A percentile compares a stretch with the other conserved stretches of the same genome.
These are phyloP conservation scores for Globisporangium mamillatum DNA, from an alignment of 352 stramenopile genomes.

Conservation along the genomic window DNA sequence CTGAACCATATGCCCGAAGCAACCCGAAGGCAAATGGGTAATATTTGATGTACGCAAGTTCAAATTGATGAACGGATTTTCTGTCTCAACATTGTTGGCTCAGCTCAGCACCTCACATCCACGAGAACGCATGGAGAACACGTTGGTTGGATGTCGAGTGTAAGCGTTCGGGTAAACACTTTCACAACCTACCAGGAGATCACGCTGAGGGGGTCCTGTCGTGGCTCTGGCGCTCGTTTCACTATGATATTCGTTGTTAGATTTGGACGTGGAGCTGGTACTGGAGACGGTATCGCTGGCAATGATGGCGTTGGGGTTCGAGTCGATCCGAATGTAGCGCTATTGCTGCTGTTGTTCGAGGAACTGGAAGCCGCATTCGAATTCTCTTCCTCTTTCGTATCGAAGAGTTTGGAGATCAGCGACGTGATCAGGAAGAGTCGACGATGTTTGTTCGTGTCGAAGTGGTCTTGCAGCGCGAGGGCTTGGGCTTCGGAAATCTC, in stretches of 20 bases:
- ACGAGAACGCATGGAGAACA: neutral
- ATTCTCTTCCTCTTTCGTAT: neutral
- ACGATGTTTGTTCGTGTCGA: neutral
- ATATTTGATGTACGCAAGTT: too few species aligned
- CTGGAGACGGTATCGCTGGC: neutral
- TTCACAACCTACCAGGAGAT: neutral
- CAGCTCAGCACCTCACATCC: neutral
- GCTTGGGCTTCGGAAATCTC: neutral
- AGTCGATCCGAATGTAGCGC: neutral
- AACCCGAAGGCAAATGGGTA: too few species aligned
- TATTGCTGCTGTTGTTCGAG: neutral
- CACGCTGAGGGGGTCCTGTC: neutral
- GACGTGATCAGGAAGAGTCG: constrained; percentile 5
- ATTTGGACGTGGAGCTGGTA: neutral
- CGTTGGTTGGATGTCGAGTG: neutral
- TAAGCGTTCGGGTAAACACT: too few species aligned
- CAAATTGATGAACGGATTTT: too few species aligned
- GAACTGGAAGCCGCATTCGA: neutral
- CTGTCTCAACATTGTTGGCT: too few species aligned
- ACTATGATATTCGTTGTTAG: neutral
- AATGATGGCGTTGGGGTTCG: neutral
- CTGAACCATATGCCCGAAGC: too few species aligned
- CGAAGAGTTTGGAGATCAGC: constrained; percentile 1
- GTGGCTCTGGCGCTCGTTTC: neutral
- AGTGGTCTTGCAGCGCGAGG: neutral